phyloP scores from a whole-genome alignment of 148 eudicot species.

The Vaccinium corymbosum region DNA sequence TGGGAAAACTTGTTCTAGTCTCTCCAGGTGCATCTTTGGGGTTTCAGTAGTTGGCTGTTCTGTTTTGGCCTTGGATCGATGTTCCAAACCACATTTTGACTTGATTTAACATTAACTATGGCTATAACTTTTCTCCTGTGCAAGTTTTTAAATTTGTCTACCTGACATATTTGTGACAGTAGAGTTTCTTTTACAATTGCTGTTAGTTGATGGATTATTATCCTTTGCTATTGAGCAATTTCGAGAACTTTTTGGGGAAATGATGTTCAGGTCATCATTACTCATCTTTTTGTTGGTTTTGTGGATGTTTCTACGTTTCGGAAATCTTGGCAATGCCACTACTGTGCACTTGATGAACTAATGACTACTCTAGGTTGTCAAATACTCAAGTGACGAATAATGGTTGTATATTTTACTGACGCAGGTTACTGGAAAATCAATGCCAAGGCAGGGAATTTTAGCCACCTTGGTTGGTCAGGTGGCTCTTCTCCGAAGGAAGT shows the following conservation, averaged over 20 bases:
- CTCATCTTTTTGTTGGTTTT: background rate
- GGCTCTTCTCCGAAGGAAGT: constrained; percentile 34
- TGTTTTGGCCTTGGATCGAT: too few relatives aligned
- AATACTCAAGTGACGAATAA: background rate
- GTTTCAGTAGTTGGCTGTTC: background rate
- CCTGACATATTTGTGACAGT: background rate
- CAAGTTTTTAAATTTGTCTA: background rate
- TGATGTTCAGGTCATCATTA: background rate
- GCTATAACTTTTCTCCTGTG: background rate
- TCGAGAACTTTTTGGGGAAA: background rate
- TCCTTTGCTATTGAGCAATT: background rate
- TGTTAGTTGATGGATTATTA: background rate
- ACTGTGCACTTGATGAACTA: background rate
- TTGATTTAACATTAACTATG: too few relatives aligned
- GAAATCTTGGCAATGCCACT: background rate
- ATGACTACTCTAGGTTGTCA: background rate
- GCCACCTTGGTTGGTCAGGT: constrained; percentile 34
- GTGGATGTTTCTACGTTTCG: background rate
- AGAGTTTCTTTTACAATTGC: background rate
- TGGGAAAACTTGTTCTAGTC: background rate
- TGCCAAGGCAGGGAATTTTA: constrained; percentile 29
- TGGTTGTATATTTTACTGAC: constrained; percentile 12
- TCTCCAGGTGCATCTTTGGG: background rate
- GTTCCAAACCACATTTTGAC: too few relatives aligned
- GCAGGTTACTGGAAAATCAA: constrained; percentile 47